Evolutionary conservation across 2,329 filamentous ascomycete species (phyloP).

Genomic region (Podosphaera xanthii): DNA sequence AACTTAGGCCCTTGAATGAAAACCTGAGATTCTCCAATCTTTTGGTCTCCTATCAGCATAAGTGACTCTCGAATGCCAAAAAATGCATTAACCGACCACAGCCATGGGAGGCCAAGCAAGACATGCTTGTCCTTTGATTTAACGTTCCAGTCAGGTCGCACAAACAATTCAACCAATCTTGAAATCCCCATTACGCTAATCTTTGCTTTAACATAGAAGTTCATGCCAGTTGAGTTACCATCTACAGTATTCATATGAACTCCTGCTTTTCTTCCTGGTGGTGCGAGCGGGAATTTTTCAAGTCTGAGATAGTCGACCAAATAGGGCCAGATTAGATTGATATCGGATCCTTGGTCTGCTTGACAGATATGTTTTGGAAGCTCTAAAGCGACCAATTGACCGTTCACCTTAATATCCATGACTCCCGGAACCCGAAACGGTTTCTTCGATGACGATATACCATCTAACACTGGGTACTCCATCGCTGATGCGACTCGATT

Average conservation of each 20-base stretch:
- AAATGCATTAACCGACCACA: background rate
- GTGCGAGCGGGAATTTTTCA: background rate
- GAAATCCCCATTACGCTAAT: background rate
- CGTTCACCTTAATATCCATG: too few species aligned
- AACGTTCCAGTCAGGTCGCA: background rate
- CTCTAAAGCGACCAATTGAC: background rate
- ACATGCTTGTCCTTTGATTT: background rate
- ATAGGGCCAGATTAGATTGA: background rate
- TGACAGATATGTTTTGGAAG: background rate
- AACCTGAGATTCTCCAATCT: background rate
- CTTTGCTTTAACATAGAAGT: background rate
- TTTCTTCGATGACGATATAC: background rate
- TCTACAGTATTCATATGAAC: background rate
- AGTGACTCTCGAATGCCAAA: background rate
- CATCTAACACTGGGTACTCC: too few species aligned
- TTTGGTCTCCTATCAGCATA: background rate
- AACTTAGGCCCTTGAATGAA: too few species aligned
- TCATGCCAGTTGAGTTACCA: background rate
- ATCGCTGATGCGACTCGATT: too few species aligned
- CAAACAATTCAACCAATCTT: background rate
- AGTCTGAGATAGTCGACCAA: background rate
- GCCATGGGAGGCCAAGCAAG: background rate
- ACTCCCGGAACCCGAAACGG: background rate
- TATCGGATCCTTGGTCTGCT: background rate
- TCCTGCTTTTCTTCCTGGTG: background rate